These are phyloP conservation scores for Lathyrus tuberosus DNA, from an alignment of 306 rosid species.

Conservation along the genomic window DNA sequence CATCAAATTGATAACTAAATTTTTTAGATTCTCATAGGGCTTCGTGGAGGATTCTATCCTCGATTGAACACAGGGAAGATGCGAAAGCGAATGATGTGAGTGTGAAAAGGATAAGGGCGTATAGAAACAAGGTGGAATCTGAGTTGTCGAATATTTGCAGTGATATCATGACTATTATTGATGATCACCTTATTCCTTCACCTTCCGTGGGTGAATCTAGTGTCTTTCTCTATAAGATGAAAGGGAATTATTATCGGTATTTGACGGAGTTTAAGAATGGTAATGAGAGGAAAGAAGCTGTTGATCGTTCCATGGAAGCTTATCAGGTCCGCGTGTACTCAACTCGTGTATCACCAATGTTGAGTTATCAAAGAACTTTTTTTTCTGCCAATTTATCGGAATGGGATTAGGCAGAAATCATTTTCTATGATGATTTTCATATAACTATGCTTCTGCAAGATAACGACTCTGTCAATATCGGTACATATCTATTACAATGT, in stretches of 20 bases:
- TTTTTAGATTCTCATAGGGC: too few relatives aligned
- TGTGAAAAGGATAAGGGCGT: too few relatives aligned
- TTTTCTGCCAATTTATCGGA: not conserved
- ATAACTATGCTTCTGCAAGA: too few relatives aligned
- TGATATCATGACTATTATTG: slow-evolving; percentile 60
- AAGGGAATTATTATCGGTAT: slow-evolving; percentile 64
- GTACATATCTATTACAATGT: too few relatives aligned
- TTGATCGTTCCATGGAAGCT: slow-evolving; percentile 64
- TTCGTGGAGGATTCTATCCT: too few relatives aligned
- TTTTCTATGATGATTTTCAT: too few relatives aligned
- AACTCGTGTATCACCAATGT: not conserved
- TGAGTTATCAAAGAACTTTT: not conserved
- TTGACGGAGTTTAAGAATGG: slow-evolving; percentile 55
- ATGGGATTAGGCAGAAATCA: too few relatives aligned
- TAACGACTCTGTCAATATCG: too few relatives aligned
- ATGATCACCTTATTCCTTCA: slow-evolving; percentile 59
- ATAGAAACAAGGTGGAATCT: too few relatives aligned
- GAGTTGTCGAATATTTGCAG: slow-evolving; percentile 50
- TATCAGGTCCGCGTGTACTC: slow-evolving; percentile 51
- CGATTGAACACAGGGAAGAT: too few relatives aligned
- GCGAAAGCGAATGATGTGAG: too few relatives aligned
- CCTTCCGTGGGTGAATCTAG: slow-evolving; percentile 47
- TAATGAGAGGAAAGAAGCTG: slow-evolving; percentile 60
- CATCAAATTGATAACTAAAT: too few relatives aligned
- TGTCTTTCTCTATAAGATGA: slow-evolving; percentile 65